Base-by-base conservation (phyloP, 2,329 filamentous ascomycete species). In the Metarhizium anisopliae region DNA sequence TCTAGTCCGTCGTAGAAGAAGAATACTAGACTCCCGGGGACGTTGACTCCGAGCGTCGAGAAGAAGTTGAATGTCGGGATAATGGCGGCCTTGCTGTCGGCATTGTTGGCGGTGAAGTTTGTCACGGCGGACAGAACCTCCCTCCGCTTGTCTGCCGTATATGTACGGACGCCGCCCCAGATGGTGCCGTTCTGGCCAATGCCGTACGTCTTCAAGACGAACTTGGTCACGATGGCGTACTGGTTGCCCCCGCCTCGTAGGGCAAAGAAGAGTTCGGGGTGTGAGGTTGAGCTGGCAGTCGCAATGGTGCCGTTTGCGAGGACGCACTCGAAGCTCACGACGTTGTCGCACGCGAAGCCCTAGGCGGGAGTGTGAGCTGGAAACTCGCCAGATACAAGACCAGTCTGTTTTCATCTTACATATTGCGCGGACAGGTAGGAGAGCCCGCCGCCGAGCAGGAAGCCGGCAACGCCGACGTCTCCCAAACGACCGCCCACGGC, bases 1-100 rank as follows among this genome's bases (percentile, higher is more conserved):
- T 68, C 66, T 0, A 76, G 74, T 1, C 79, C 83, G 64, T 86
- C 80, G 65, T 85, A 86, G 70, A 83, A 85, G 40, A 83, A 64
- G 66, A 85, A 85, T 57, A 86, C 67, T 56, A 82, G 84, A 20
- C 78, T 56, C 58, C 83, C 73, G 2, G 72, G 63, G 3, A 70
- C 59, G 0, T 74, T 73, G 16, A 77, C 0, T 6, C 49, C 50
- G 1, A 43, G 5, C 5, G 14, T 50, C 10, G 35, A 50, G 6
- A 56, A 55, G 18, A 59, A 70, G 61, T 81, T 74, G 2, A 75
- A 73, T 0, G 81, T 85, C 50, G 80, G 66, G 59, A 85, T 85
- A 50, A 86, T 76, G 13, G 75, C 81, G 1, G 82, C 83, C 64
- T 83, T 84, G 57, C 77, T 72, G 60, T 86, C 82, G 0, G 74